phyloP scores from a whole-genome alignment of 108 stramenopile species.

The Seminavis robusta region DNA sequence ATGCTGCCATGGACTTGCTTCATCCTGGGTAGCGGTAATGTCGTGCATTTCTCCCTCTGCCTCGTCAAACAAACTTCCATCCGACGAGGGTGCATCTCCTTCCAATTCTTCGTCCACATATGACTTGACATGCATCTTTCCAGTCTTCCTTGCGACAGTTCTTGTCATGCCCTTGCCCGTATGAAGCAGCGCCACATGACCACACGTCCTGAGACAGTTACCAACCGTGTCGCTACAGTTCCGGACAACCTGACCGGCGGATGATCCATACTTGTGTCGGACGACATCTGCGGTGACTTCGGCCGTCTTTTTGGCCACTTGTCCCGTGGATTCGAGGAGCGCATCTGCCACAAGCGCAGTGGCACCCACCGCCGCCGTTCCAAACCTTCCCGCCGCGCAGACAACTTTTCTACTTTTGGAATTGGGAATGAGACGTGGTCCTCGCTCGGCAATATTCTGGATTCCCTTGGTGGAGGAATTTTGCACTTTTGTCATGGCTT shows the following conservation, averaged over 20 bases:
- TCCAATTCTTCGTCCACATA: conserved; percentile 23
- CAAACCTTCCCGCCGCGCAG: conserved; percentile 30
- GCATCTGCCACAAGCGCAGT: conserved; percentile 39
- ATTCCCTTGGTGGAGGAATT: conserved; percentile 17
- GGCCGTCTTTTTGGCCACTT: conserved; percentile 17
- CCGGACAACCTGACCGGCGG: conserved; percentile 30
- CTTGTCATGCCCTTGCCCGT: conserved; percentile 12
- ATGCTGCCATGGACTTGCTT: no score
- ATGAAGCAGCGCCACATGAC: conserved; percentile 15
- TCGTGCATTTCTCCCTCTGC: no score
- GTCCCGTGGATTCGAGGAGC: conserved; percentile 22
- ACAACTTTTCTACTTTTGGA: conserved; percentile 16
- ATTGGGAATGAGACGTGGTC: conserved; percentile 30
- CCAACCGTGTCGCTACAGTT: conserved; percentile 31
- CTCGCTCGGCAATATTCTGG: conserved; percentile 4
- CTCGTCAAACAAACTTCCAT: no score
- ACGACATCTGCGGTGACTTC: conserved; percentile 32
- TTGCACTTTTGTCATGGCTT: conserved; percentile 3
- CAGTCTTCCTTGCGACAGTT: conserved; percentile 21
- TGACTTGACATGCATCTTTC: conserved; percentile 19
- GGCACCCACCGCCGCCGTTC: conserved; percentile 43
- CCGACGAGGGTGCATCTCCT: no score
- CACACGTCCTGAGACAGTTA: conserved; percentile 29
- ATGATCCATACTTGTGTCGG: conserved; percentile 39
- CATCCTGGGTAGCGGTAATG: no score